phyloP scores from a whole-genome alignment of 176 grass and related monocot species.

The Stipa capillata region DNA sequence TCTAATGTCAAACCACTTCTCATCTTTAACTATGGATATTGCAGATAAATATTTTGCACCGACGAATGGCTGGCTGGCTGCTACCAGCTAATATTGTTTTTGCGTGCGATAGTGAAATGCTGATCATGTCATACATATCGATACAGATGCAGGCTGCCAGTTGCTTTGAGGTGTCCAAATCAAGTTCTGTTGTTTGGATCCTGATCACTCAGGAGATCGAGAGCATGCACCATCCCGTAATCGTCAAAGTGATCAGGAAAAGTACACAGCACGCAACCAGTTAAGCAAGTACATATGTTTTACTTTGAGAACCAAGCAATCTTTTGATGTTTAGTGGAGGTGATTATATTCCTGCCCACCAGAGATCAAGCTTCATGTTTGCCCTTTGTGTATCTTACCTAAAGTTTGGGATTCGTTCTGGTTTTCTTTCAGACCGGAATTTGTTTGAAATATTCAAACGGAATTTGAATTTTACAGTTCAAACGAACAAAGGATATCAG shows the following conservation, averaged over 20 bases:
- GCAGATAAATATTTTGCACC: background rate
- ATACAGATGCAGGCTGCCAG: constrained; percentile 17
- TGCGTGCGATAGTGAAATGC: constrained; percentile 8
- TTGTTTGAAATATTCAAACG: no score
- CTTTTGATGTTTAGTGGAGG: no score
- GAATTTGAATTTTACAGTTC: no score
- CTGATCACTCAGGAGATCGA: constrained; percentile 15
- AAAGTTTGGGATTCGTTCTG: no score
- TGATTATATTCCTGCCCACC: no score
- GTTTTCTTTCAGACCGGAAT: no score
- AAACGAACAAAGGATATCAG: no score
- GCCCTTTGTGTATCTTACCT: no score
- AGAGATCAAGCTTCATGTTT: no score
- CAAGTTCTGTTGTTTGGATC: constrained; percentile 23
- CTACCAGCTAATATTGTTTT: background rate
- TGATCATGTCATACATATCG: constrained; percentile 21
- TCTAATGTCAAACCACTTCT: no score
- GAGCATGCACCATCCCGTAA: background rate
- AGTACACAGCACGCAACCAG: constrained; percentile 6
- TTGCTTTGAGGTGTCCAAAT: constrained; percentile 20
- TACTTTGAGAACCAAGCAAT: no score
- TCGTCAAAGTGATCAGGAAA: background rate
- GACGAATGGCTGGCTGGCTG: background rate
- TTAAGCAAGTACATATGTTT: constrained; percentile 1
- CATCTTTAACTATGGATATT: background rate